Percentiles rank a stretch among this genome's conserved stretches.
These are phyloP conservation scores for Chalciporus chontae DNA, from an alignment of 768 basidiomycete species.

Conservation along the genomic window DNA sequence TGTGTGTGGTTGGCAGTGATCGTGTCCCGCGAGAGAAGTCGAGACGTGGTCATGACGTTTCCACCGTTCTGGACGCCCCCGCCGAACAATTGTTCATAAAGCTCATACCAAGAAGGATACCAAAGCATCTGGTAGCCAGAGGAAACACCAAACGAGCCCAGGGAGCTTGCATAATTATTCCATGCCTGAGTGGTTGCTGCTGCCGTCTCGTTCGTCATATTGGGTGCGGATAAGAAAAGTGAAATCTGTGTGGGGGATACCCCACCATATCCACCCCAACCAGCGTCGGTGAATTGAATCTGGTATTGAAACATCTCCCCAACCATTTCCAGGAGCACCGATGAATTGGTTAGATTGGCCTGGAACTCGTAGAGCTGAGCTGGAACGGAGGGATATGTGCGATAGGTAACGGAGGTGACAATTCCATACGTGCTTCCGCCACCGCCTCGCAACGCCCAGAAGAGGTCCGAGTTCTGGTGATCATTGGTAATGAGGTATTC, in stretches of 20 bases:
- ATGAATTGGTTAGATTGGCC: constrained; percentile 30
- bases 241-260: background rate
- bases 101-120: constrained; percentile 24
- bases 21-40: constrained; percentile 32
- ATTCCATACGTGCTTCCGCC: constrained; percentile 49
- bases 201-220: constrained; percentile 33
- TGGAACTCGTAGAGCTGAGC: constrained; percentile 26
- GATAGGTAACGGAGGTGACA: constrained; percentile 44
- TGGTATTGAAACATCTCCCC: constrained; percentile 35
- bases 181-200: constrained; percentile 33
- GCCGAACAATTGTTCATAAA: constrained; percentile 12
- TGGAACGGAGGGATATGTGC: constrained; percentile 37
- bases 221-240: constrained; percentile 32
- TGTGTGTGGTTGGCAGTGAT: constrained; percentile 20
- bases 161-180: constrained; percentile 18
- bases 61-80: constrained; percentile 17
- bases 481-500: constrained; percentile 38
- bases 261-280: constrained; percentile 41
- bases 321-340: constrained; percentile 25
- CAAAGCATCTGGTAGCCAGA: constrained; percentile 23
- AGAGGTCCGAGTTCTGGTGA: constrained; percentile 42
- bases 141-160: constrained; percentile 17
- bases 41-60: constrained; percentile 30
- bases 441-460: constrained; percentile 52
- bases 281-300: constrained; percentile 36